A percentile compares a stretch with the other conserved stretches of the same genome.
phyloP scores from a whole-genome alignment of 257 asterid genomes.

The Primulina tabacum region DNA sequence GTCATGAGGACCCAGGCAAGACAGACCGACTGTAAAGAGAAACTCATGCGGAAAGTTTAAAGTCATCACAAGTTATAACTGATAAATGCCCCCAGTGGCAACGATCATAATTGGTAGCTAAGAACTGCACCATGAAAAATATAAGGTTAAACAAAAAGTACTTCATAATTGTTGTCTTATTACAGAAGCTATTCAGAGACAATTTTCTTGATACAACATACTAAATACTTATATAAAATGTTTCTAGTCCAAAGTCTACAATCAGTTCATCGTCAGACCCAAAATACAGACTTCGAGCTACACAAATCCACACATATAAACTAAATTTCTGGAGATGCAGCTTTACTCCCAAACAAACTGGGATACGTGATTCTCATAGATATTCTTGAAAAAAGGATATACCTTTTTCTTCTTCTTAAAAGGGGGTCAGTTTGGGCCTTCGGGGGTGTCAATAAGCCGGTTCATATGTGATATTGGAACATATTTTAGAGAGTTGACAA shows the following conservation, averaged over 20 bases:
- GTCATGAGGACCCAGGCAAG: slow-evolving; percentile 5
- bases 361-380: background rate
- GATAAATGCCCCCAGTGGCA: background rate
- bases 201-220: background rate
- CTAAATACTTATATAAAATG: background rate
- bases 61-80: background rate
- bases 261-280: slow-evolving; percentile 3
- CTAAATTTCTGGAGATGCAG: background rate
- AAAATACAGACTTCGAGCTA: background rate
- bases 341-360: background rate
- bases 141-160: slow-evolving; percentile 2
- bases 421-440: too few species aligned
- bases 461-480: slow-evolving; percentile 3
- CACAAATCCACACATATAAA: slow-evolving; percentile 8
- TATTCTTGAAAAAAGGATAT: slow-evolving; percentile 4
- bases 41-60: background rate
- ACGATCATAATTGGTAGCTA: background rate
- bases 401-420: background rate
- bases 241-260: slow-evolving; percentile 8
- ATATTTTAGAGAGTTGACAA: background rate
- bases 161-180: slow-evolving; percentile 6
- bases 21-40: background rate
- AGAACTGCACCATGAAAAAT: slow-evolving; percentile 14
- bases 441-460: background rate
- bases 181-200: background rate